Base-by-base conservation (phyloP, 257 asterid species). In the Solanum rostratum region DNA sequence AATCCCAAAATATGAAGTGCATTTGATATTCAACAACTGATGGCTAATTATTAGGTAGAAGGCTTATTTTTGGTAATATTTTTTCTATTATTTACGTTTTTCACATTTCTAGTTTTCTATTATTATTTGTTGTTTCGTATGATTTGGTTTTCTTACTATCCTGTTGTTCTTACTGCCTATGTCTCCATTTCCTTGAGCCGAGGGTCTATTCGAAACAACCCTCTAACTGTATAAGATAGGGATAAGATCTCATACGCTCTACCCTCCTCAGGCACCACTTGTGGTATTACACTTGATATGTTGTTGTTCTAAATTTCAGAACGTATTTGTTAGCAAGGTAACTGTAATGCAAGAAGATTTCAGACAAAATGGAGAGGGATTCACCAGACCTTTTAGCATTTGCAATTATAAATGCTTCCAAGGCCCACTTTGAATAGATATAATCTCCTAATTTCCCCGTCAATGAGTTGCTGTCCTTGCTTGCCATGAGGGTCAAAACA, bases 371-470 rank as follows among this genome's bases (percentile, higher is more conserved):
- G 80, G 55, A 59, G 85, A 81, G 30, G 76, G 50, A 14, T 18
- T 80, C 60, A 20, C 29, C 86, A 27, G 37, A 96, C 98, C 93
- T 93, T 84, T 90, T 89, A 5, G 99, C 98, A 88, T 96, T 96
- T 80, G 99, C 88, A 79, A 96, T 84, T 39, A 94, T 83, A 81
- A 96, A 94, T 84, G 98, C 97, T 94, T 96, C 98, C 86, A 96
- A 86, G 69, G 98, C 99, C 99, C 99, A 96, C 85, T 93, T 92
- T 65, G 99, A 93, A 79, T 92, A 94, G 79, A 95, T 92, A 86
- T 89, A 85, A 33, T 89, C 88, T 59, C 93, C 88, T 84, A 94
- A 6, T 63, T 60, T 88, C 90, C 87, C 93, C 43, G 91, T 80
- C 22, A 91, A 74, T 68, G 84, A 16, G 45, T 88, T 86, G 52